phyloP scores from a whole-genome alignment of 2,329 filamentous ascomycete species.

The Neophaeococcomyces aloes region DNA sequence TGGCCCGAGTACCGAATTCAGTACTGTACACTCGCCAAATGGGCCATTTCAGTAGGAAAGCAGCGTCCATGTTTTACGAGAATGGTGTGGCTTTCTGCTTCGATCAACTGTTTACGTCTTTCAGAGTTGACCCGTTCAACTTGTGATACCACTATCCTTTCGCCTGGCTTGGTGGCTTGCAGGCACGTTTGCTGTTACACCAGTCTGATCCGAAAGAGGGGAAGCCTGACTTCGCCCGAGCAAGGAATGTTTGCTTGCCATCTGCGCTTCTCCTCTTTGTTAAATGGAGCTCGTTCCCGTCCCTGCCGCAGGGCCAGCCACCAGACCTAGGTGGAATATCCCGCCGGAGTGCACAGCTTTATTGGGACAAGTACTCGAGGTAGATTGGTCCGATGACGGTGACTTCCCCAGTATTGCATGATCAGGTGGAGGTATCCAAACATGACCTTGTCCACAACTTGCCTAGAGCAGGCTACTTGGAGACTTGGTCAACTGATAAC shows the following conservation, averaged over 20 bases:
- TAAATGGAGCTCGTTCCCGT: not conserved
- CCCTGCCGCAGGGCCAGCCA: not conserved
- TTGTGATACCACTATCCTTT: not conserved
- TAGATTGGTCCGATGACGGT: not conserved
- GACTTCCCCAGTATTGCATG: not conserved
- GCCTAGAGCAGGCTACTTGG: not conserved
- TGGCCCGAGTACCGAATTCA: not conserved
- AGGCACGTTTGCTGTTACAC: not conserved
- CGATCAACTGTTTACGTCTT: not conserved
- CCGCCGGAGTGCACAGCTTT: not conserved
- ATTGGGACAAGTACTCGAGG: not conserved
- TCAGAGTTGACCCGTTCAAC: not conserved
- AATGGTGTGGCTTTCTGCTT: not conserved
- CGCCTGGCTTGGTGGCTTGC: not conserved
- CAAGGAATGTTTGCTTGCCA: constrained; percentile 3
- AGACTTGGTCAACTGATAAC: constrained; percentile 4
- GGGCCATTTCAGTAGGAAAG: not conserved
- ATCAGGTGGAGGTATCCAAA: not conserved
- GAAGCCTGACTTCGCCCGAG: constrained; percentile 5
- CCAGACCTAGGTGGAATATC: not conserved
- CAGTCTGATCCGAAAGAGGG: not conserved
- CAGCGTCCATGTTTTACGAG: not conserved
- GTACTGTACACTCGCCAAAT: not conserved
- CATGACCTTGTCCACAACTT: not conserved
- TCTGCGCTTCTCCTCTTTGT: constrained; percentile 1